Base-by-base conservation (phyloP, 2,329 filamentous ascomycete genomes). In the Aspergillus quadrilineatus region DNA sequence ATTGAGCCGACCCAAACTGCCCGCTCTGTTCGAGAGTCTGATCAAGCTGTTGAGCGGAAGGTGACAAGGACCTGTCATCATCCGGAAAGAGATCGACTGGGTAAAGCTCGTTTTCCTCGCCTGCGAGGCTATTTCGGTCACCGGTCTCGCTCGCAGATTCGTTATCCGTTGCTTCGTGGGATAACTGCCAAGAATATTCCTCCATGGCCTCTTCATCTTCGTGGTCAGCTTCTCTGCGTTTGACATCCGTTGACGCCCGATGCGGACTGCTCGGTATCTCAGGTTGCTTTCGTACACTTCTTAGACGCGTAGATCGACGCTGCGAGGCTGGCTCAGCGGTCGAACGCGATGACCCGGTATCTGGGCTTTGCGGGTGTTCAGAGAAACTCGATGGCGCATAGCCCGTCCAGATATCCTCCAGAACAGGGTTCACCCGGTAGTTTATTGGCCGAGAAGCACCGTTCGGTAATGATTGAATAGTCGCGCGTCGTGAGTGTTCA, bases 251-350 rank as follows among this genome's bases (percentile, higher is more conserved):
- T 26, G 49, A 30, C 4, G 15, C 34, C 28, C 37, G 34, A 32
- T 30, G 15, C 14, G 50, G 39, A 34, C 43, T 46, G 22, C 15
- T 37, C 15, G 32, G 37, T 1, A 32, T 15, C 4, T 46, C 29
- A 29, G 7, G 5, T 4, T n/a, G 4, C 6, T 6, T 47, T 32
- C 12, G 37, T 15, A 7, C 47, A 50, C 42, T 22, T 42, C 39
- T 42, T 42, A 61, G 15, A 17, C 60, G 53, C 34, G 30, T 22
- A 15, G 62, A 64, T 26, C 58, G 53, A 37, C 60, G 39, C 17
- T 42, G 57, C 12, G 55, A 58, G n/a, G 60, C 60, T 14, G 32
- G 17, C 10, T 17, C 39, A 42, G 39, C n/a, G 39, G 10, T 15
- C 4, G 39, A 6, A n/a, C n/a, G 39, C 39, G 7, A 22, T 42